phyloP scores from a whole-genome alignment of 352 stramenopile species.

The Pythium diclinum region DNA sequence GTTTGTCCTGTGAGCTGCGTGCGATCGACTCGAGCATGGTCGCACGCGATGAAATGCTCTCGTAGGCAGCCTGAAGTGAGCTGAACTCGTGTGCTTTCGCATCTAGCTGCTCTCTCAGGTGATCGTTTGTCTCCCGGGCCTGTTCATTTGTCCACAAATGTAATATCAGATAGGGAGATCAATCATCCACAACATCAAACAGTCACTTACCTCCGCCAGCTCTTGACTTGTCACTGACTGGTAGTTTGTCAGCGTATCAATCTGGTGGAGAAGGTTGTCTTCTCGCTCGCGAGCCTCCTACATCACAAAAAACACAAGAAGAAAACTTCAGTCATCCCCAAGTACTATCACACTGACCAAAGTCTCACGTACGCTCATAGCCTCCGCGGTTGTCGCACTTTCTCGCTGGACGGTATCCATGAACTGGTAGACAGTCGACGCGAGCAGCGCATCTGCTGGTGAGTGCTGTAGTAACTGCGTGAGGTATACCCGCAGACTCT shows the following conservation, averaged over 20 bases:
- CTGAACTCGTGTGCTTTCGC: slow-evolving; percentile 38
- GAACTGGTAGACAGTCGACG: slow-evolving; percentile 26
- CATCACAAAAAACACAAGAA: background rate
- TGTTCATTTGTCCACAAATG: slow-evolving; percentile 12
- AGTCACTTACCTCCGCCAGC: slow-evolving; percentile 19
- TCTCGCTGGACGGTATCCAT: slow-evolving; percentile 17
- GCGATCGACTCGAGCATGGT: slow-evolving; percentile 60
- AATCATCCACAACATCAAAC: background rate
- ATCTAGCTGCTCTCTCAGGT: slow-evolving; percentile 30
- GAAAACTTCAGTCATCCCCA: background rate
- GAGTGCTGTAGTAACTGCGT: slow-evolving; percentile 18
- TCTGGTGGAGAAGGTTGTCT: slow-evolving; percentile 18
- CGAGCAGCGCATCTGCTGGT: slow-evolving; percentile 11
- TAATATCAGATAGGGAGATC: background rate
- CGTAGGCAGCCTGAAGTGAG: slow-evolving; percentile 32
- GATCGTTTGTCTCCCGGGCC: slow-evolving; percentile 27
- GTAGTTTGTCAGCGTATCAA: slow-evolving; percentile 22
- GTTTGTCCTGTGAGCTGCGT: slow-evolving; percentile 50
- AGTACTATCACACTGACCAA: background rate
- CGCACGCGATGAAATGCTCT: slow-evolving; percentile 40
- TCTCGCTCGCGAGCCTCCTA: slow-evolving; percentile 22
- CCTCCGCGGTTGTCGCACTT: background rate
- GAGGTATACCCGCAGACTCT: slow-evolving; percentile 18
- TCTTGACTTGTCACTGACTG: slow-evolving; percentile 17
- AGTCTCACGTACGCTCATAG: slow-evolving; percentile 6